phyloP scores from a whole-genome alignment of 2,329 filamentous ascomycete species.

The Sphaerulina populicola region DNA sequence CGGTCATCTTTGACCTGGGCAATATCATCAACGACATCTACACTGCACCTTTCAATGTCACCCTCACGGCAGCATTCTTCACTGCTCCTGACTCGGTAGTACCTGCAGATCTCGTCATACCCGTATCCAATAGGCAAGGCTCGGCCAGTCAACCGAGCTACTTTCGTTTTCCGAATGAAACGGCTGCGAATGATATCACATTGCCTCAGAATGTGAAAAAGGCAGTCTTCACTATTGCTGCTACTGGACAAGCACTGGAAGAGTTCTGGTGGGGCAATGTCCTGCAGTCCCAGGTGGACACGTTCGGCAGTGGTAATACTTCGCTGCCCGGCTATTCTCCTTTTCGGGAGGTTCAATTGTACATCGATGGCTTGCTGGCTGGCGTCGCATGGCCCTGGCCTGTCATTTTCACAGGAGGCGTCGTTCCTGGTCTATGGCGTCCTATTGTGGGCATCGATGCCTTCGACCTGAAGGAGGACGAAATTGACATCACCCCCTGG shows the following conservation, averaged over 20 bases:
- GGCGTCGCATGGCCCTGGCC: constrained; percentile 77
- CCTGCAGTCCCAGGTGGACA: constrained; percentile 50
- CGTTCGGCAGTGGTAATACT: constrained; percentile 49
- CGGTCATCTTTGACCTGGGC: constrained; percentile 69
- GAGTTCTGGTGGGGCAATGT: constrained; percentile 64
- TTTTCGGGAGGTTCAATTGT: constrained; percentile 69
- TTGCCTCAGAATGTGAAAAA: constrained; percentile 60
- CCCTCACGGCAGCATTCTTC: constrained; percentile 66
- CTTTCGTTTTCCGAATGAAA: constrained; percentile 58
- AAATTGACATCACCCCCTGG: constrained; percentile 75
- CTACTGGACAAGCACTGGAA: constrained; percentile 65
- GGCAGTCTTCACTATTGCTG: constrained; percentile 67
- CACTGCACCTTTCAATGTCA: constrained; percentile 65
- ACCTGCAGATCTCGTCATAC: constrained; percentile 58
- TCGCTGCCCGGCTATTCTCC: constrained; percentile 59
- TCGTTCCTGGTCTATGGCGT: constrained; percentile 67
- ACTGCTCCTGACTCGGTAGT: constrained; percentile 37
- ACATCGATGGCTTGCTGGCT: constrained; percentile 63
- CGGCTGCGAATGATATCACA: constrained; percentile 51
- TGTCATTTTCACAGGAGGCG: constrained; percentile 71
- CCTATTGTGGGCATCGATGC: constrained; percentile 71
- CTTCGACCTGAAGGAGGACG: constrained; percentile 69
- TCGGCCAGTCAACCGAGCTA: constrained; percentile 51
- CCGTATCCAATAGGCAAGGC: constrained; percentile 51
- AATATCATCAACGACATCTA: constrained; percentile 64